Base-by-base conservation (phyloP, 1,139 yeast genomes). In the Blastobotrys proliferans region DNA sequence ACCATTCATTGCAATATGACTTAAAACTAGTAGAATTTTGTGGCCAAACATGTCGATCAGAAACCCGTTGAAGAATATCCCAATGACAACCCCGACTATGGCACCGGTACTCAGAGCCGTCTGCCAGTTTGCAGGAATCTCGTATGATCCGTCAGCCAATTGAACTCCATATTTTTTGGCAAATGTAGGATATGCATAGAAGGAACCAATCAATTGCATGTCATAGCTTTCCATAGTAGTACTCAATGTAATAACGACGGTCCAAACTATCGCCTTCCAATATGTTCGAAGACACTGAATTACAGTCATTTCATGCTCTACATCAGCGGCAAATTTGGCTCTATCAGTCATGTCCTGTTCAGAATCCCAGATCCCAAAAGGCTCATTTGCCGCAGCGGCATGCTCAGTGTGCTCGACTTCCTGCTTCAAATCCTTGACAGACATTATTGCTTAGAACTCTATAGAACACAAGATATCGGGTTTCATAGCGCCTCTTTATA, bases 221-320 rank as follows among this genome's bases (percentile, higher is more conserved):
- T 73, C 77, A 52, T 69, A 73, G 22, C 76, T 76, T 50, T 70
- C 76, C 76, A 71, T 72, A 44, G 72, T 53, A 41, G 72, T 57
- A 22, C 69, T 65, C 19, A 64, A 51, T 1, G 73, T 67, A 43
- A 71, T 56, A 26, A 69, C 51, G 26, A 70, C 47, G 2, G 74
- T 68, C 75, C 76, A 72, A 43, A 65, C 6, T 10, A 30, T 21
- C 6, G 34, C 6, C n/a, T 17, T 13, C 34, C 34, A 30, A 17
- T 30, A 21, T 6, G 17, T 18, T n/a, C 34, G 18, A 5, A 30
- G 13, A 6, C 20, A 10, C 11, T 30, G 20, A 6, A 5, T 9
- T 6, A 30, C n/a, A 21, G 34, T 14, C 8, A 14, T 9, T 21
- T 30, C 34, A 14, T 30, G 34, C 34, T 30, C 34, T 11, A 71